Conservation (phyloP, 140 eudicot genomes). For the Bidens hawaiensis region DNA sequence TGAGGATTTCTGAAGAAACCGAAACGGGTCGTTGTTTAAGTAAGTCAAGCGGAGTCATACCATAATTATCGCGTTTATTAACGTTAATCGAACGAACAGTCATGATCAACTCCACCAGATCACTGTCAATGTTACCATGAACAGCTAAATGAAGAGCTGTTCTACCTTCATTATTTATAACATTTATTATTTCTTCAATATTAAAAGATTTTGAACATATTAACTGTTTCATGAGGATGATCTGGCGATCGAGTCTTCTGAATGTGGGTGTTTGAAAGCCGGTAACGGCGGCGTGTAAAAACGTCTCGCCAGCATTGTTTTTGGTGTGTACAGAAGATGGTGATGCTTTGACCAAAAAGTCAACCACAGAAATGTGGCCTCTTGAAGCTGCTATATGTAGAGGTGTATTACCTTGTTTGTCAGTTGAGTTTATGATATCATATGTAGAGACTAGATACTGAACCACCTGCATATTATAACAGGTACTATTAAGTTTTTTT, state of each 20-base stretch:
- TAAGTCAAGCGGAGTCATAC: slow-evolving; percentile 83
- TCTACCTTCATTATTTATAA: slow-evolving; percentile 53
- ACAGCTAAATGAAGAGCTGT: slow-evolving; percentile 90
- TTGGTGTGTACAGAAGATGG: slow-evolving; percentile 49
- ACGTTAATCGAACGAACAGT: slow-evolving; percentile 49
- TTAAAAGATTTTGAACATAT: slow-evolving; percentile 38
- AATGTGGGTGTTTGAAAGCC: slow-evolving; percentile 90
- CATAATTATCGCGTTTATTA: slow-evolving; percentile 57
- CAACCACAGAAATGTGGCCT: slow-evolving; percentile 72
- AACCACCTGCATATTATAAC: slow-evolving; percentile 56
- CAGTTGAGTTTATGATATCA: slow-evolving; percentile 50
- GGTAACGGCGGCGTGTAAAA: slow-evolving; percentile 64
- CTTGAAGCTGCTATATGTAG: slow-evolving; percentile 81
- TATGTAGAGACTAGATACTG: slow-evolving; percentile 48
- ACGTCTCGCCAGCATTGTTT: slow-evolving; percentile 74
- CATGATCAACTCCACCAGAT: slow-evolving; percentile 73
- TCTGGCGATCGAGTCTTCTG: slow-evolving; percentile 75
- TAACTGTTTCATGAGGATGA: slow-evolving; percentile 71
- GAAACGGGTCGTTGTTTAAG: slow-evolving; percentile 71
- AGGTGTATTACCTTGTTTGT: slow-evolving; percentile 81
- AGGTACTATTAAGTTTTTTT: not conserved
- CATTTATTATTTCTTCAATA: slow-evolving; percentile 59
- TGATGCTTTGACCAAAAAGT: slow-evolving; percentile 53
- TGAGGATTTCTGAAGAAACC: slow-evolving; percentile 70
- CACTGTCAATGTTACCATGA: slow-evolving; percentile 64